Percentiles rank a stretch among this genome's conserved stretches.
Conservation (phyloP, 441 rosid species). For the Gossypium schwendimanii region DNA sequence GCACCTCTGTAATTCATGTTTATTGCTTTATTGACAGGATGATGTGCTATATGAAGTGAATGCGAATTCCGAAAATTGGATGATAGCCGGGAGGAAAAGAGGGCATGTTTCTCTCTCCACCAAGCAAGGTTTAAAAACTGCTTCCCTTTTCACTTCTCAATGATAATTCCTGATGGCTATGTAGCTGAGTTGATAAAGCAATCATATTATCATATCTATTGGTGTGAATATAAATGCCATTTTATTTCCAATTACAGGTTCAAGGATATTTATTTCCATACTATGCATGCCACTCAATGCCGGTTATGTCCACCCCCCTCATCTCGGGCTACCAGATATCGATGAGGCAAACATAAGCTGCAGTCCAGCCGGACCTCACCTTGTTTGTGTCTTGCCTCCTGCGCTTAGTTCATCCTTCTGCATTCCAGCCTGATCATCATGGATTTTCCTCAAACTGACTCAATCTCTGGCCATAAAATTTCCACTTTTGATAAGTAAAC, state of each 20-base stretch:
- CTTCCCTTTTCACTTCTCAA: background rate
- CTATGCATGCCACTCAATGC: constrained; percentile 80
- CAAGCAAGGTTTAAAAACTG: constrained; percentile 48
- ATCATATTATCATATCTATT: constrained; percentile 1
- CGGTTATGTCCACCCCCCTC: constrained; percentile 90
- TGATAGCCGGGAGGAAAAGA: constrained; percentile 96
- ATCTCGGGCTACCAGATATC: constrained; percentile 58
- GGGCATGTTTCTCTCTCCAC: constrained; percentile 69
- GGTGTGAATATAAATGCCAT: background rate
- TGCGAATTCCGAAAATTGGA: constrained; percentile 79
- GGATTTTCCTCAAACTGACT: background rate
- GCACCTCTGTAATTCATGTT: background rate
- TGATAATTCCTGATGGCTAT: background rate
- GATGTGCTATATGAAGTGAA: constrained; percentile 82
- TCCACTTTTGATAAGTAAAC: background rate
- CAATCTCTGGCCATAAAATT: background rate
- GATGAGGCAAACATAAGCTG: constrained; percentile 67
- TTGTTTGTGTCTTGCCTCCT: constrained; percentile 88
- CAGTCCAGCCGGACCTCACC: constrained; percentile 89
- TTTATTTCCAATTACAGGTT: constrained; percentile 45
- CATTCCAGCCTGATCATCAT: constrained; percentile 37
- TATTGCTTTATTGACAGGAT: constrained; percentile 35
- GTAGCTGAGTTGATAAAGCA: background rate
- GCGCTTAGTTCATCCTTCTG: constrained; percentile 81
- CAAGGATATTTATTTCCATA: constrained; percentile 72